phyloP scores from a whole-genome alignment of 176 grass and related monocot genomes.

The Saccharum spontaneum region DNA sequence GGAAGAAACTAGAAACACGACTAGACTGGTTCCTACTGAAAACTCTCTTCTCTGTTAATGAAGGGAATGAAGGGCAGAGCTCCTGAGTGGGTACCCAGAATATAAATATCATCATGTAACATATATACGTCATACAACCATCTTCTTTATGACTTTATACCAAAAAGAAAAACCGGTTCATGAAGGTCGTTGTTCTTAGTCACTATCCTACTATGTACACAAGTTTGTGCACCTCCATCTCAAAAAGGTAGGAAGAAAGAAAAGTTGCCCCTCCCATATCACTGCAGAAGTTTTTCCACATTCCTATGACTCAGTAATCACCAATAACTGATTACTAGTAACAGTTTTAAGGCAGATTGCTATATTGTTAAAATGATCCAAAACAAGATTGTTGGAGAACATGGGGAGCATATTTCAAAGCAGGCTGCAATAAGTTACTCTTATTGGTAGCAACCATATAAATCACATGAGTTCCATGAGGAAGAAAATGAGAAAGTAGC shows the following conservation, averaged over 20 bases:
- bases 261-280: not conserved
- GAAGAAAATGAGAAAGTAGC: not conserved
- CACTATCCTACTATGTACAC: not conserved
- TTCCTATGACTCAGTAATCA: not conserved
- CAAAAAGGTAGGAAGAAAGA: not conserved
- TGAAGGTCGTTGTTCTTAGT: not conserved
- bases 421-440: not conserved
- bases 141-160: not conserved
- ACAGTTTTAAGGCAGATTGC: not conserved
- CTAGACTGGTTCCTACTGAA: not conserved
- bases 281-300: not conserved
- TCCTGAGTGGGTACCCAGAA: not conserved
- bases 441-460: not conserved
- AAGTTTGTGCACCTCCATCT: not conserved
- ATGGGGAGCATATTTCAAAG: not conserved
- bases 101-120: not conserved
- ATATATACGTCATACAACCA: not conserved
- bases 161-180: constrained; percentile 1
- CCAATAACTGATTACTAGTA: not conserved
- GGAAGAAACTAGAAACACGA: not conserved
- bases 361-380: not conserved
- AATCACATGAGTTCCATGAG: not conserved
- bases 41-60: not conserved
- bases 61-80: not conserved
- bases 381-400: not conserved